Conservation (phyloP, 352 stramenopile genomes). For the Phytophthora colocasiae region DNA sequence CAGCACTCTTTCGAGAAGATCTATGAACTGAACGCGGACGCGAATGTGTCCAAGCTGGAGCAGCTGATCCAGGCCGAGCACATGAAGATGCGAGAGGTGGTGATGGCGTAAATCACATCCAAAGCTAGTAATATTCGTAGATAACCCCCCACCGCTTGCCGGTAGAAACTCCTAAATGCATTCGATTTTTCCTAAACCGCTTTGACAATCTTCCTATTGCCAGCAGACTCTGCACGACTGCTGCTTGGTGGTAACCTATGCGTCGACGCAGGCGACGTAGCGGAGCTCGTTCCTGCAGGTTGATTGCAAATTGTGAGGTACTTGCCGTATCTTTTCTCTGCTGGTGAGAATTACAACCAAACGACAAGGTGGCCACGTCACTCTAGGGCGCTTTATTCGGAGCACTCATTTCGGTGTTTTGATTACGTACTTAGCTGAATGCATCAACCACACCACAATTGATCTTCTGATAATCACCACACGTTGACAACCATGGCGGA, state of each 20-base stretch:
- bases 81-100: constrained; percentile 74
- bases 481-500: constrained; percentile 25
- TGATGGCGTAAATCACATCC: constrained; percentile 56
- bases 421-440: constrained; percentile 14
- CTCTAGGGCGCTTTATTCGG: constrained; percentile 17
- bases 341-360: constrained; percentile 9
- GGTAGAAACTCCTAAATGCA: constrained; percentile 43
- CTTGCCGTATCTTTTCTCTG: constrained; percentile 16
- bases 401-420: constrained; percentile 21
- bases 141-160: constrained; percentile 34
- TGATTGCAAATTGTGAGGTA: constrained; percentile 28
- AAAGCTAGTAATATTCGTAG: constrained; percentile 40
- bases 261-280: constrained; percentile 28
- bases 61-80: constrained; percentile 88
- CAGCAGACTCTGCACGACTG: not conserved
- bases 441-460: not conserved
- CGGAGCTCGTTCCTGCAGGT: constrained; percentile 23
- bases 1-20: constrained; percentile 96
- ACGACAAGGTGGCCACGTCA: constrained; percentile 30
- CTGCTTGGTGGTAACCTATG: not conserved
- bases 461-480: constrained; percentile 14
- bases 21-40: constrained; percentile 93
- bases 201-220: not conserved
- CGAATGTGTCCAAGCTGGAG: constrained; percentile 87
- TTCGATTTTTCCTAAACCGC: constrained; percentile 11